These are phyloP conservation scores for Phylloboletellus chloephorus DNA, from an alignment of 1,284 basidiomycete genomes.

Conservation along the genomic window DNA sequence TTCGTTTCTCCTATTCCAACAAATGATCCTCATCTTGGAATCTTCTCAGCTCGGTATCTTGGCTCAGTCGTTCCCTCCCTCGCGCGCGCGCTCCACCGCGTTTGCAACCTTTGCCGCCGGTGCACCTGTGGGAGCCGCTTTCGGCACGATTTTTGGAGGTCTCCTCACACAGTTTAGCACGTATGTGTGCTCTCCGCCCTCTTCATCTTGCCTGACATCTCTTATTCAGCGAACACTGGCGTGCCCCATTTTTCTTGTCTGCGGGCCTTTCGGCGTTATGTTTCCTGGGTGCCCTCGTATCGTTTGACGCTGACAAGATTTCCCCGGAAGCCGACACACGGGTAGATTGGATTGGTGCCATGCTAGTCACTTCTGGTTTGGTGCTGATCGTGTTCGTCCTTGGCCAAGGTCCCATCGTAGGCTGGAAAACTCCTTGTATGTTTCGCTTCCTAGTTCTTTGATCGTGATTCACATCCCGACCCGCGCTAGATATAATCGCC, in stretches of 20 bases:
- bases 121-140: slow-evolving; percentile 70
- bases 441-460: not conserved
- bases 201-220: slow-evolving; percentile 3
- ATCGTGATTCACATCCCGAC: slow-evolving; percentile 4
- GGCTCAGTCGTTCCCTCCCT: slow-evolving; percentile 68
- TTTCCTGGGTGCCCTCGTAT: slow-evolving; percentile 43
- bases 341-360: slow-evolving; percentile 81
- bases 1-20: not conserved
- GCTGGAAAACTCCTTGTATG: slow-evolving; percentile 76
- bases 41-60: slow-evolving; percentile 66
- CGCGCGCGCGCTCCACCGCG: slow-evolving; percentile 60
- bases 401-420: slow-evolving; percentile 66
- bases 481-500: slow-evolving; percentile 41
- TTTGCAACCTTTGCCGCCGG: slow-evolving; percentile 78
- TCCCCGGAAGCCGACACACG: slow-evolving; percentile 49
- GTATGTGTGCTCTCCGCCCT: slow-evolving; percentile 20
- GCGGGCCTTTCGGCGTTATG: slow-evolving; percentile 51
- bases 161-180: slow-evolving; percentile 60
- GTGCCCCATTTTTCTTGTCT: slow-evolving; percentile 52
- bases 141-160: slow-evolving; percentile 68
- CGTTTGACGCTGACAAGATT: slow-evolving; percentile 49
- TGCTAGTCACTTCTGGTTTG: slow-evolving; percentile 68
- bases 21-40: not conserved
- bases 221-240: slow-evolving; percentile 47
- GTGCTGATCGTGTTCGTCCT: slow-evolving; percentile 78